phyloP scores from a whole-genome alignment of 345 rosid genomes.

The Sonneratia caseolaris region DNA sequence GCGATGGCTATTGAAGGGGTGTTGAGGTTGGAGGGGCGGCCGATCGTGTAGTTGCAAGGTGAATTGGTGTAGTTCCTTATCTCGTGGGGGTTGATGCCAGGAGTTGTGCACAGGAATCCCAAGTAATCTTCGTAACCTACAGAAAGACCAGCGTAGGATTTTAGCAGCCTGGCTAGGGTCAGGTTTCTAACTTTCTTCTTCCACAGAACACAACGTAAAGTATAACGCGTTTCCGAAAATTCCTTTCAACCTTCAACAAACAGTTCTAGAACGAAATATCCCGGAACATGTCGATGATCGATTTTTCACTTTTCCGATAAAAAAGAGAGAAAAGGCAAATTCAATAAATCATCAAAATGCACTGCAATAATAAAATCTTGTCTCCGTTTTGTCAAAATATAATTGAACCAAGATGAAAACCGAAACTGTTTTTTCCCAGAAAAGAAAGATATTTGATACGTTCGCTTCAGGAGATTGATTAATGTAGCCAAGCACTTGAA shows the following conservation, averaged over 20 bases:
- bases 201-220: neutral
- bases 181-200: neutral
- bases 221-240: neutral
- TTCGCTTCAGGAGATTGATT: no score
- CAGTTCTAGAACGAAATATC: no score
- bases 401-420: no score
- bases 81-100: slow-evolving; percentile 70
- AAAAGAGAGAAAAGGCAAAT: no score
- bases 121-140: slow-evolving; percentile 79
- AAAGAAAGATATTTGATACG: no score
- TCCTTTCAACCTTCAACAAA: no score
- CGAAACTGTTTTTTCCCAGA: no score
- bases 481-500: neutral
- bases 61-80: slow-evolving; percentile 61
- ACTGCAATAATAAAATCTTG: no score
- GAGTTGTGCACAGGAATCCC: slow-evolving; percentile 93
- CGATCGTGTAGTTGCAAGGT: slow-evolving; percentile 71
- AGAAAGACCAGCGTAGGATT: neutral
- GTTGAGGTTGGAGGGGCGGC: slow-evolving; percentile 80
- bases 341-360: no score
- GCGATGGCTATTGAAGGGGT: slow-evolving; percentile 80
- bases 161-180: neutral
- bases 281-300: no score
- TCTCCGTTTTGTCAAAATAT: no score
- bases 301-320: no score